Conservation (phyloP, 2,329 filamentous ascomycete genomes). For the Venturia pyrina region DNA sequence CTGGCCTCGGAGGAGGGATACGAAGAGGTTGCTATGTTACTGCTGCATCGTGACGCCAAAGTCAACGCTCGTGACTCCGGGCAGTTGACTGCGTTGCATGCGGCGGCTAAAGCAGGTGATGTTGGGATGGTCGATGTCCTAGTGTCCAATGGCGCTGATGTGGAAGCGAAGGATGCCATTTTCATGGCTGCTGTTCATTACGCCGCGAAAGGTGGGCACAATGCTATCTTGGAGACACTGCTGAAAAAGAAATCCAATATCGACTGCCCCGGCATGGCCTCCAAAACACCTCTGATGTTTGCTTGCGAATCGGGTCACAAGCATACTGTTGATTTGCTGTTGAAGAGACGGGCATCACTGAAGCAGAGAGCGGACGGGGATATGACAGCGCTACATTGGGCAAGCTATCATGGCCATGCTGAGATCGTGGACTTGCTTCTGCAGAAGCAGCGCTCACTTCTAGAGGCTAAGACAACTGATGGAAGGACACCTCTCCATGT, state of each 20-base stretch:
- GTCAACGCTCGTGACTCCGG: slow-evolving; percentile 26
- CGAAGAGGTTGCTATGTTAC: slow-evolving; percentile 22
- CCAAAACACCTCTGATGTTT: slow-evolving; percentile 18
- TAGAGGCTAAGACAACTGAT: slow-evolving; percentile 27
- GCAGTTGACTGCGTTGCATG: slow-evolving; percentile 26
- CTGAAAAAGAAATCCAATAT: slow-evolving; percentile 23
- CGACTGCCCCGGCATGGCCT: slow-evolving; percentile 14
- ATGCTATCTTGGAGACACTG: slow-evolving; percentile 23
- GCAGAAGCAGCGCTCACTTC: slow-evolving; percentile 23
- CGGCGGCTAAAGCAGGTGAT: slow-evolving; percentile 25
- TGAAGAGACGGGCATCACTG: slow-evolving; percentile 15
- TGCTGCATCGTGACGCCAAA: slow-evolving; percentile 24
- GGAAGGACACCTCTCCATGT: slow-evolving; percentile 28
- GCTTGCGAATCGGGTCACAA: slow-evolving; percentile 14
- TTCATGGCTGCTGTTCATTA: slow-evolving; percentile 23
- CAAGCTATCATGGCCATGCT: slow-evolving; percentile 25
- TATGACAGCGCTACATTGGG: slow-evolving; percentile 28
- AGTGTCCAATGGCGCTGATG: slow-evolving; percentile 22
- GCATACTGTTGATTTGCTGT: slow-evolving; percentile 11
- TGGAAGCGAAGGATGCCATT: slow-evolving; percentile 29
- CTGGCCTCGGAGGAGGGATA: slow-evolving; percentile 27
- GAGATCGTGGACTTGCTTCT: slow-evolving; percentile 29
- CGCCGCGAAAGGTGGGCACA: slow-evolving; percentile 18
- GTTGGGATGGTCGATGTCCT: slow-evolving; percentile 25
- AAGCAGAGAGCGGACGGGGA: slow-evolving; percentile 24